phyloP scores from a whole-genome alignment of 345 rosid species.

The Odontarrhena argentea region DNA sequence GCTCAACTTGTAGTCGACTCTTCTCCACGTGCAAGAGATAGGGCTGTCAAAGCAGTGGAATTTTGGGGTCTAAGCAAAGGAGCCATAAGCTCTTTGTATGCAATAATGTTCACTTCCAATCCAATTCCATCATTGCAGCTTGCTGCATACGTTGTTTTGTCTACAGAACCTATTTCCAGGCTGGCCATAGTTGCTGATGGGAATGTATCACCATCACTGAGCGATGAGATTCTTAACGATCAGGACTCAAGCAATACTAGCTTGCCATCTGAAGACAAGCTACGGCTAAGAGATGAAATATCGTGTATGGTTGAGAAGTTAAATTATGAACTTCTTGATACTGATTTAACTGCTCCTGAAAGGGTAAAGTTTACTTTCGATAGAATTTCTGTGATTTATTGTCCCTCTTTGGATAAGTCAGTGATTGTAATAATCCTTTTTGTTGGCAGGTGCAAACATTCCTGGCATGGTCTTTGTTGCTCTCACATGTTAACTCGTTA shows the following conservation, averaged over 20 bases:
- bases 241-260: conserved; percentile 47
- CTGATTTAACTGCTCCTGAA: conserved; percentile 63
- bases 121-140: conserved; percentile 69
- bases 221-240: conserved; percentile 44
- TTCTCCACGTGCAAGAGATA: conserved; percentile 63
- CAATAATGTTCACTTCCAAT: conserved; percentile 71
- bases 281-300: conserved; percentile 68
- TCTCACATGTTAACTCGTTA: conserved; percentile 71
- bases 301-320: conserved; percentile 66
- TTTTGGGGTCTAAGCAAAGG: conserved; percentile 90
- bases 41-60: conserved; percentile 84
- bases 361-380: conserved; percentile 58
- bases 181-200: conserved; percentile 65
- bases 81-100: conserved; percentile 76
- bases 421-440: conserved; percentile 25
- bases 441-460: conserved; percentile 69
- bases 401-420: background rate
- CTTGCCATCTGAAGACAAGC: conserved; percentile 56
- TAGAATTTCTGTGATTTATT: conserved; percentile 17
- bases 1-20: conserved; percentile 66
- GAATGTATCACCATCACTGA: conserved; percentile 35
- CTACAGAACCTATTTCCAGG: conserved; percentile 74
- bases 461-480: conserved; percentile 86
- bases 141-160: conserved; percentile 83
- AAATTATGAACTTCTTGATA: conserved; percentile 67